A percentile compares a stretch with the other conserved stretches of the same genome.
phyloP scores from a whole-genome alignment of 768 basidiomycete genomes.

The Kwoniella bestiolae region DNA sequence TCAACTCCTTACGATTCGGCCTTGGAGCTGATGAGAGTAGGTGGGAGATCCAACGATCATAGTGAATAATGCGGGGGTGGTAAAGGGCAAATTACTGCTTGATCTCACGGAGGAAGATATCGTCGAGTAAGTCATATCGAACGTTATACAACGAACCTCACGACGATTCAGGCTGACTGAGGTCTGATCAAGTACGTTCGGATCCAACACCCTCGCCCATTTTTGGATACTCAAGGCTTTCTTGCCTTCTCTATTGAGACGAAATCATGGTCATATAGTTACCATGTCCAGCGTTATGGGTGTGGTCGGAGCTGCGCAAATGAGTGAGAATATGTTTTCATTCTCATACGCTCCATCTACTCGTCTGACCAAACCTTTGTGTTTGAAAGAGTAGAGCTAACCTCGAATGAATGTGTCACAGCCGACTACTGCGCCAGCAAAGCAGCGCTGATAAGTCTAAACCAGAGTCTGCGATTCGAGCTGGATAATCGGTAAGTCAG shows the following conservation, averaged over 20 bases:
- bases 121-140: conserved; percentile 74
- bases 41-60: conserved; percentile 86
- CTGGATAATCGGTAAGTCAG: conserved; percentile 70
- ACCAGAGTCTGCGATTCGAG: conserved; percentile 85
- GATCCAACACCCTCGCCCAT: conserved; percentile 83
- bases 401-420: conserved; percentile 44
- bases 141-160: too few relatives aligned
- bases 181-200: conserved; percentile 70
- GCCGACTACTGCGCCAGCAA: conserved; percentile 93
- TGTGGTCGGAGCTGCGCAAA: conserved; percentile 71
- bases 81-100: conserved; percentile 82
- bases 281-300: conserved; percentile 78
- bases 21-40: conserved; percentile 59
- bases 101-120: conserved; percentile 80
- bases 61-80: conserved; percentile 93
- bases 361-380: too few relatives aligned
- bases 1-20: neutral
- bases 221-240: conserved; percentile 94
- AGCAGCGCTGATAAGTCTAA: conserved; percentile 78
- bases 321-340: too few relatives aligned
- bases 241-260: conserved; percentile 80
- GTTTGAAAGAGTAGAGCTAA: too few relatives aligned
- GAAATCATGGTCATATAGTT: conserved; percentile 83
- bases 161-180: too few relatives aligned
- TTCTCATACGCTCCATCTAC: too few relatives aligned